A percentile compares a stretch with the other conserved stretches of the same genome.
These are phyloP conservation scores for Clarkia xantiana DNA, from an alignment of 345 rosid genomes.

Conservation along the genomic window DNA sequence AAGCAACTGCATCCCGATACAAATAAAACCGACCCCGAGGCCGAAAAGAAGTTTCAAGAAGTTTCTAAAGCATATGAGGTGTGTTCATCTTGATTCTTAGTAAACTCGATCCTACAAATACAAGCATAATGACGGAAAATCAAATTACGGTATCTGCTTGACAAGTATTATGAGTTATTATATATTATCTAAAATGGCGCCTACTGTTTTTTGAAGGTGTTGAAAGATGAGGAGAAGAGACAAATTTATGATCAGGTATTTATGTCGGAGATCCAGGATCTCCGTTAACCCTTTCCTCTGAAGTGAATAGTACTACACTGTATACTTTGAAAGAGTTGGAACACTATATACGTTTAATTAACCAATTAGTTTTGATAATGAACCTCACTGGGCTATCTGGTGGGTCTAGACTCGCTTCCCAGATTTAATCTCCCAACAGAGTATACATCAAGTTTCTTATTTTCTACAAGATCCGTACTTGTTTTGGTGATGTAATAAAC, in stretches of 20 bases:
- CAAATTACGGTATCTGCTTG: constrained; percentile 1
- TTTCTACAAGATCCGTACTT: too few relatives aligned
- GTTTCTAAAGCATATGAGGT: constrained; percentile 96
- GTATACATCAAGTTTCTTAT: too few relatives aligned
- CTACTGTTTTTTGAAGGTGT: constrained; percentile 33
- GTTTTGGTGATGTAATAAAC: too few relatives aligned
- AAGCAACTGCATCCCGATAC: constrained; percentile 94
- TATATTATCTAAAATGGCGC: background rate
- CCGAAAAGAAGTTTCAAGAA: constrained; percentile 93
- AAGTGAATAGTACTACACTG: too few relatives aligned
- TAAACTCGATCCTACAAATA: background rate
- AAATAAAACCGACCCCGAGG: constrained; percentile 95
- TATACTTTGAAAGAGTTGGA: too few relatives aligned
- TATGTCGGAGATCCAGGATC: constrained; percentile 1
- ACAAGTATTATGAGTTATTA: background rate
- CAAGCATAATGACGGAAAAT: background rate
- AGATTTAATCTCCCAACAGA: too few relatives aligned
- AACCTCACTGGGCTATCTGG: too few relatives aligned
- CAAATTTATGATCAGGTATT: constrained; percentile 87
- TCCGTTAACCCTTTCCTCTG: too few relatives aligned
- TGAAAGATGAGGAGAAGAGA: constrained; percentile 90
- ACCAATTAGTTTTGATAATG: too few relatives aligned
- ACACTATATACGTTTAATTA: too few relatives aligned
- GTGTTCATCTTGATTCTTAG: constrained; percentile 7
- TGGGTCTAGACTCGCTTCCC: too few relatives aligned